Conservation (phyloP, 2,329 filamentous ascomycete species). For the Emergomyces africanus region DNA sequence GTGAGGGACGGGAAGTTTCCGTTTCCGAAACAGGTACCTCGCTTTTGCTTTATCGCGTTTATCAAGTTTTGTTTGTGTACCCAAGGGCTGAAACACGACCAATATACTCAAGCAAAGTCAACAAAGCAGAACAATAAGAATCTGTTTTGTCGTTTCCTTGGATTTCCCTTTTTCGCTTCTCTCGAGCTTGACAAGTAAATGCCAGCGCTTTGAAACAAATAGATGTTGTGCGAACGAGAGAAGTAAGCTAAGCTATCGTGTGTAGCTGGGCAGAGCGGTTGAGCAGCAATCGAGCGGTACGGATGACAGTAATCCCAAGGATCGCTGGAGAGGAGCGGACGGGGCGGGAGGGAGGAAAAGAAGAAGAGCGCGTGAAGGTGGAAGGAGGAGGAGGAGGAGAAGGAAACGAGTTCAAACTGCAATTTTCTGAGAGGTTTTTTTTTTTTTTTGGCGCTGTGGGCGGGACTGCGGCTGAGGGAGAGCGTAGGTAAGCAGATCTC, state of each 20-base stretch:
- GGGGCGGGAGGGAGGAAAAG: constrained; percentile 6
- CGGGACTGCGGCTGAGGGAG: background rate
- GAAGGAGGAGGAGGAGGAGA: no score
- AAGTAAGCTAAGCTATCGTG: constrained; percentile 9
- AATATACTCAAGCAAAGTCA: background rate
- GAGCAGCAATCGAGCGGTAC: background rate
- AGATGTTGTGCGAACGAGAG: constrained; percentile 3
- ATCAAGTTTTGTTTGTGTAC: background rate
- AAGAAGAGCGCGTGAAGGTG: background rate
- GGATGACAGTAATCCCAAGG: background rate
- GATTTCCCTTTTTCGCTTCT: constrained; percentile 3
- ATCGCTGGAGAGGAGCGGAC: constrained; percentile 14
- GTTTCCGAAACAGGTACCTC: background rate
- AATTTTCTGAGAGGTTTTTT: background rate
- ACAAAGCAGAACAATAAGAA: background rate
- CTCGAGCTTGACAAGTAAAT: constrained; percentile 37
- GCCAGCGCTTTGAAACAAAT: constrained; percentile 26
- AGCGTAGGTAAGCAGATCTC: background rate
- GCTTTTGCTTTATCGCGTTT: background rate
- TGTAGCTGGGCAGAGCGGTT: background rate
- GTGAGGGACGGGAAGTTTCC: no score
- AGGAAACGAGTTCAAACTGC: background rate
- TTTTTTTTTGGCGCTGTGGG: background rate
- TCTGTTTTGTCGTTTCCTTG: background rate
- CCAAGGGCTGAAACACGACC: background rate